Conservation (phyloP, 1,284 basidiomycete species). For the Puccinia novopanici region DNA sequence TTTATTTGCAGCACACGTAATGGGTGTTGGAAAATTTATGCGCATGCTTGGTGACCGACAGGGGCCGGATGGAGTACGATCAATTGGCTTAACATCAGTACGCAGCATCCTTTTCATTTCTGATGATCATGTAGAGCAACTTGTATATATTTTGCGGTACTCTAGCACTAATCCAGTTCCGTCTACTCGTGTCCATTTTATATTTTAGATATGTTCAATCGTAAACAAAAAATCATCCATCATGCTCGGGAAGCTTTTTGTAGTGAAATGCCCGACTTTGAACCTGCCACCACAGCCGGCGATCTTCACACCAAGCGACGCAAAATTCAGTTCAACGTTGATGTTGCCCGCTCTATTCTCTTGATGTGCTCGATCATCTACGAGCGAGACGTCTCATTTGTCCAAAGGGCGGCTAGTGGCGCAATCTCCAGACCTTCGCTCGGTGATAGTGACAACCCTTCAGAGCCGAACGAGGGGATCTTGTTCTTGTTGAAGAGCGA, state of each 20-base stretch:
- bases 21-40: conserved; percentile 36
- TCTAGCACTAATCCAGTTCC: neutral
- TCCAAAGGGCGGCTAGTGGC: conserved; percentile 17
- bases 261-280: conserved; percentile 14
- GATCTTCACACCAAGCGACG: conserved; percentile 14
- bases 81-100: conserved; percentile 48
- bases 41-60: conserved; percentile 30
- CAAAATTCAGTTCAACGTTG: conserved; percentile 35
- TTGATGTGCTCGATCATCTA: conserved; percentile 44
- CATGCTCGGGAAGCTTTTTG: conserved; percentile 29
- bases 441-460: conserved; percentile 13
- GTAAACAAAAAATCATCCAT: conserved; percentile 18
- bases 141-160: neutral
- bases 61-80: conserved; percentile 42
- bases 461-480: conserved; percentile 22
- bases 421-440: conserved; percentile 29
- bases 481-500: conserved; percentile 42
- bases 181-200: neutral
- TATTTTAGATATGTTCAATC: conserved; percentile 25
- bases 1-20: conserved; percentile 6
- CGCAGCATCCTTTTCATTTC: no score
- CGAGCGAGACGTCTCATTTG: conserved; percentile 28
- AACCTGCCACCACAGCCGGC: conserved; percentile 10
- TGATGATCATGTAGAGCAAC: no score
- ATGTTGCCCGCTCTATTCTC: conserved; percentile 40